Evolutionary conservation across 2,329 filamentous ascomycete genomes (phyloP), one percentile per base, ranked within the genome.

Genomic region (Scleromitrula shiraiana): DNA sequence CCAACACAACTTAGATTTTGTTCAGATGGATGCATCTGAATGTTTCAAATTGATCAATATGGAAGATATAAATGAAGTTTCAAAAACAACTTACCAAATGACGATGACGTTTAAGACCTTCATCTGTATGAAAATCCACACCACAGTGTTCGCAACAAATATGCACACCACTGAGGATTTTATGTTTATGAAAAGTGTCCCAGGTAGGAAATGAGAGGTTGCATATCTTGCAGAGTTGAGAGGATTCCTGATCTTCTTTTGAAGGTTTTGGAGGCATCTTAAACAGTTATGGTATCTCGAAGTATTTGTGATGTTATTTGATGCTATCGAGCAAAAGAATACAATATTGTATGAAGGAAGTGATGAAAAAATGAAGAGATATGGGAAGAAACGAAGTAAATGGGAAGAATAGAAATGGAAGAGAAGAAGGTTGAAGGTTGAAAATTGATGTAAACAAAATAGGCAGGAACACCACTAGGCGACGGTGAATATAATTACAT

Each of bases 1-100:
- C 40, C 46, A 7, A 32, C 19, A 19, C 46, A 49, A 10, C 19
- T 9, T 8, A 49, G 30, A 17, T 44, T 19, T 44, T 49, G 46
- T 15, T 45, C 46, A 12, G 43, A 20, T 44, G 46, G 32, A 20
- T 49, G 46, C 15, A 38, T 32, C 46, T 49, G 12, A n/a, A n/a
- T n/a, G n/a, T n/a, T n/a, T n/a, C n/a, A n/a, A 7, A 20, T 46
- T 40, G 19, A 7, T 8, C 9, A 14, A 41, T 12, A 14, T 7
- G 26, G 24, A n/a, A 40, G 29, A 12, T 22, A 27, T 26, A 22
- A 4, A 35, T 12, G 14, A 8, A 7, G 9, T 24, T n/a, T 24
- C 10, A 29, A 15, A 20, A 9, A 5, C 4, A 22, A 27, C 46
- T 24, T 45, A 45, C 46, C 14, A 45, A 19, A 14, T 33, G 23